Conservation (phyloP, 345 rosid genomes). For the Aethionema arabicum region DNA sequence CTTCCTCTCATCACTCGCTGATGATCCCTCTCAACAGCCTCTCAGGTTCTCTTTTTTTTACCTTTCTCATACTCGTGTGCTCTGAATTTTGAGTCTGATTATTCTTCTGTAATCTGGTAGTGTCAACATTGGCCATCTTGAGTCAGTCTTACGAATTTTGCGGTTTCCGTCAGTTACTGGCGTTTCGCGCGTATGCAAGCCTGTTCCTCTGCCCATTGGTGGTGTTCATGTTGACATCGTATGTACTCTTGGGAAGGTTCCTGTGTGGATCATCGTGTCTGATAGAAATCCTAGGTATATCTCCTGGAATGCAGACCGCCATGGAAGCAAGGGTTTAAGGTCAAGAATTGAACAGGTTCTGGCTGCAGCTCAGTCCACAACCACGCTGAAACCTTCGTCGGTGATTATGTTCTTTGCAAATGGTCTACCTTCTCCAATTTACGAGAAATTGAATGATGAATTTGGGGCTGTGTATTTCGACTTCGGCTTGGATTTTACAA, state of each 20-base stretch:
- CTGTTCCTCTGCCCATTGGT: conserved; percentile 40
- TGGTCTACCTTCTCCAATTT: conserved; percentile 43
- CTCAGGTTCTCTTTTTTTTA: conserved; percentile 43
- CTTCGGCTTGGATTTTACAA: conserved; percentile 32
- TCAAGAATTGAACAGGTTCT: conserved; percentile 49
- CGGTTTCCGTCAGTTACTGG: conserved; percentile 56
- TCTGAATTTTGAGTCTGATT: neutral
- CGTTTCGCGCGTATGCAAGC: conserved; percentile 84
- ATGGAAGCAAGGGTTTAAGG: conserved; percentile 52
- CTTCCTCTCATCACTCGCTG: conserved; percentile 56
- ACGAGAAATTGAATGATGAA: conserved; percentile 41
- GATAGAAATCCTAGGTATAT: conserved; percentile 76
- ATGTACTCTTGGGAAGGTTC: conserved; percentile 55
- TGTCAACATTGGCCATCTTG: conserved; percentile 75
- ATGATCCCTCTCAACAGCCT: conserved; percentile 33
- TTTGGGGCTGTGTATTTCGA: conserved; percentile 53
- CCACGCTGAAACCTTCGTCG: conserved; percentile 51
- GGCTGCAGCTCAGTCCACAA: conserved; percentile 51
- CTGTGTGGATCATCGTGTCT: conserved; percentile 84
- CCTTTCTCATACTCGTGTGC: neutral
- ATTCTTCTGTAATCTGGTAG: conserved; percentile 38
- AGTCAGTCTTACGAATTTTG: conserved; percentile 63
- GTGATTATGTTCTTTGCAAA: conserved; percentile 69
- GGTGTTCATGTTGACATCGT: conserved; percentile 67
- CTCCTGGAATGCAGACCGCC: conserved; percentile 46